Evolutionary conservation across 345 rosid genomes (phyloP).

Genomic region (Theobroma cacao): DNA sequence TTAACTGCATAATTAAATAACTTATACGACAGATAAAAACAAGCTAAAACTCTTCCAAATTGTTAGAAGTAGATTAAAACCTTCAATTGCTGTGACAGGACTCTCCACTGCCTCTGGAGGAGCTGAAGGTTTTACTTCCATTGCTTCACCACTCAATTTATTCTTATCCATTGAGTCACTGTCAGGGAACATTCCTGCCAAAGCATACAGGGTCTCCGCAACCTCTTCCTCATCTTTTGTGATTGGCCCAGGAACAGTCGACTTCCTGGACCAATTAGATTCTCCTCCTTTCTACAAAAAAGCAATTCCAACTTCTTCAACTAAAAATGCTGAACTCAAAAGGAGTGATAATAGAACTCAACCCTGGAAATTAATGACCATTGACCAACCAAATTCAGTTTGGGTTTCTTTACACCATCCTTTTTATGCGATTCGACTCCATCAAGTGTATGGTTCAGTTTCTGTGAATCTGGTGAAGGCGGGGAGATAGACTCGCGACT

Average conservation of each 20-base stretch:
- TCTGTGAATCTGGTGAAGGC: constrained; percentile 53
- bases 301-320: constrained; percentile 13
- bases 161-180: constrained; percentile 22
- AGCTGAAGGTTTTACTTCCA: constrained; percentile 25
- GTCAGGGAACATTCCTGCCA: constrained; percentile 73
- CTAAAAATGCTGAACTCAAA: constrained; percentile 3
- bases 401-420: constrained; percentile 40
- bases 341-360: constrained; percentile 9
- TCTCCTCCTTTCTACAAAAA: constrained; percentile 27
- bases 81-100: constrained; percentile 18
- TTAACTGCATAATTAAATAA: constrained; percentile 24
- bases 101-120: constrained; percentile 26
- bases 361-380: constrained; percentile 4
- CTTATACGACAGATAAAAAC: neutral
- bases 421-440: constrained; percentile 36
- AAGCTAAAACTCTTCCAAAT: neutral
- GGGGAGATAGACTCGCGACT: constrained; percentile 50
- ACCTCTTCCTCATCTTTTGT: constrained; percentile 97
- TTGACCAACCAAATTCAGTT: constrained; percentile 49
- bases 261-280: constrained; percentile 22
- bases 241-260: constrained; percentile 46
- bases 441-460: constrained; percentile 35
- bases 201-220: constrained; percentile 73
- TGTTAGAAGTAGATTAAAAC: constrained; percentile 11
- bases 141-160: constrained; percentile 23